Evolutionary conservation across 2,329 filamentous ascomycete species (phyloP).

Genomic region (Fusarium nisikadoi): DNA sequence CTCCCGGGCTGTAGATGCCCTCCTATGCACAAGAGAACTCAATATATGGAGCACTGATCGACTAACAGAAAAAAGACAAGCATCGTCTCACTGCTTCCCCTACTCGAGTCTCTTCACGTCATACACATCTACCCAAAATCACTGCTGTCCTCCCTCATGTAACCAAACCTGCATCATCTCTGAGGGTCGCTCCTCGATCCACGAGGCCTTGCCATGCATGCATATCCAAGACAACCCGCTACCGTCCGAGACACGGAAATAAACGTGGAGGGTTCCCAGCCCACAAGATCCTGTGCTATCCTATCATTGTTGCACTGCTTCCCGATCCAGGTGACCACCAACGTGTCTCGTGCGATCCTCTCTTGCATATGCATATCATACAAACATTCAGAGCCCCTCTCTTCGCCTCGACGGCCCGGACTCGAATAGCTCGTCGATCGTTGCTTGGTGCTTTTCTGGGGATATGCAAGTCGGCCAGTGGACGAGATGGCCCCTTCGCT

Average conservation of each 20-base stretch:
- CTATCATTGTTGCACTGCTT: constrained; percentile 38
- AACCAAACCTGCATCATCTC: constrained; percentile 36
- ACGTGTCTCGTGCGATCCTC: constrained; percentile 38
- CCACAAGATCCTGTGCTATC: constrained; percentile 38
- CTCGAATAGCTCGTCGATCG: constrained; percentile 39
- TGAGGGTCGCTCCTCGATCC: constrained; percentile 29
- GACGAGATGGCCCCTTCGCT: constrained; percentile 49
- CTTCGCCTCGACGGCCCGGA: constrained; percentile 30
- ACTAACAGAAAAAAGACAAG: neutral
- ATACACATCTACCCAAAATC: neutral
- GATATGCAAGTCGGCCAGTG: constrained; percentile 46
- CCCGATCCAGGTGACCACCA: constrained; percentile 41
- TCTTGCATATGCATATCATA: constrained; percentile 22
- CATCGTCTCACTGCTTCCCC: neutral
- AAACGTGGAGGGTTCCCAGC: constrained; percentile 40
- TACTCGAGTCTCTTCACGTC: neutral
- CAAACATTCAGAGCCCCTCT: constrained; percentile 33
- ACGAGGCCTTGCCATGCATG: constrained; percentile 34
- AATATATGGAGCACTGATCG: neutral
- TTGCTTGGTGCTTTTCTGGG: constrained; percentile 39
- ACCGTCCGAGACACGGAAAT: constrained; percentile 42
- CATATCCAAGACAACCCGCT: constrained; percentile 37
- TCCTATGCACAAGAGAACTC: neutral
- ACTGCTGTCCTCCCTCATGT: constrained; percentile 18
- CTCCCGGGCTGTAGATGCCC: neutral